Conservation (phyloP, 148 eudicot genomes). For the Rhododendron kiyosumense region DNA sequence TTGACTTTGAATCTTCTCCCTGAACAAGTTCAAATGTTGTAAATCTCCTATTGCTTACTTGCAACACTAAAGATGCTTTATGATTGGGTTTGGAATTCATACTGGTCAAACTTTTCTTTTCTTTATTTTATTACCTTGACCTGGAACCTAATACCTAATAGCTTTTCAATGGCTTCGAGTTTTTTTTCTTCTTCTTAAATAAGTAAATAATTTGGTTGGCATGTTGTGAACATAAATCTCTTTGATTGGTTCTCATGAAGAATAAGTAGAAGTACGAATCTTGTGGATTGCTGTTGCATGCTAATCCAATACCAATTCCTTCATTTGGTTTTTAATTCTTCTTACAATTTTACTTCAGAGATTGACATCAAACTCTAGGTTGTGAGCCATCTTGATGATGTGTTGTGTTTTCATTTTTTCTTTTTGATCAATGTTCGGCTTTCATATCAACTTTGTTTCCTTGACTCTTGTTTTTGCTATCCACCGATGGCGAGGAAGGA, state of each 20-base stretch:
- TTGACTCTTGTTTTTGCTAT: slow-evolving; percentile 34
- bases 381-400: not conserved
- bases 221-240: not conserved
- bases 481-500: slow-evolving; percentile 12
- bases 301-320: not conserved
- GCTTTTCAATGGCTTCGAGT: not conserved
- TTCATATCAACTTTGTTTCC: slow-evolving; percentile 17
- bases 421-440: not conserved
- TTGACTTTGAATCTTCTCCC: not conserved
- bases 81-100: not conserved
- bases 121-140: not conserved
- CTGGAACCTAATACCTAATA: not conserved
- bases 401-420: not conserved
- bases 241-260: not conserved
- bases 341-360: not conserved
- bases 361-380: not conserved
- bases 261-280: not conserved
- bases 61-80: not conserved
- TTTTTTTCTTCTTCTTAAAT: not conserved
- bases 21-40: not conserved
- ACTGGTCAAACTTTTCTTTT: not conserved
- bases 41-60: not conserved
- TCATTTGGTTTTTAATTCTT: not conserved
- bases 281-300: not conserved
- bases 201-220: not conserved